These are phyloP conservation scores for Kluyveromyces lactis DNA, from an alignment of 805 yeast genomes.

Conservation along the genomic window DNA sequence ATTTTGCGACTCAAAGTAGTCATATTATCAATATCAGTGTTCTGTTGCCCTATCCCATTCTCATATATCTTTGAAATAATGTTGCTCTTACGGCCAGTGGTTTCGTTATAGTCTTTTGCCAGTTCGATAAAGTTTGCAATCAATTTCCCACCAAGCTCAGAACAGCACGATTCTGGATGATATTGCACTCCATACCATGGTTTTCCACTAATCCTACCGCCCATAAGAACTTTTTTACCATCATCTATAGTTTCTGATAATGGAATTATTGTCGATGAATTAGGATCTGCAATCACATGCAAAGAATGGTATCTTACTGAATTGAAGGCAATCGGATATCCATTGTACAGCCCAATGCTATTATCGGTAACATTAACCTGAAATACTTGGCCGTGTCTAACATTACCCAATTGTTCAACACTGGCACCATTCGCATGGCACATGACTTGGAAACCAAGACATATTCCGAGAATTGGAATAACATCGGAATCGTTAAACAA, in stretches of 20 bases:
- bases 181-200: slow-evolving; percentile 95
- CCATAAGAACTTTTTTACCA: slow-evolving; percentile 58
- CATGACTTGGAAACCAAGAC: slow-evolving; percentile 86
- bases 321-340: slow-evolving; percentile 38
- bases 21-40: neutral
- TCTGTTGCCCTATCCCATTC: neutral
- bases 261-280: slow-evolving; percentile 36
- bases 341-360: slow-evolving; percentile 33
- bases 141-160: slow-evolving; percentile 53
- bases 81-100: slow-evolving; percentile 9
- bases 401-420: slow-evolving; percentile 44
- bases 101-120: slow-evolving; percentile 21
- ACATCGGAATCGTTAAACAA: slow-evolving; percentile 36
- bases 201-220: slow-evolving; percentile 46
- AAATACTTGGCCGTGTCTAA: slow-evolving; percentile 84
- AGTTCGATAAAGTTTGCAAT: slow-evolving; percentile 45
- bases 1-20: slow-evolving; percentile 14
- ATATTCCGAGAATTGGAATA: slow-evolving; percentile 79
- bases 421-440: slow-evolving; percentile 53
- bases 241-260: slow-evolving; percentile 51
- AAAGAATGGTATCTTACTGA: slow-evolving; percentile 90
- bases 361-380: slow-evolving; percentile 26
- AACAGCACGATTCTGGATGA: slow-evolving; percentile 93
- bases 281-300: slow-evolving; percentile 31
- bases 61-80: neutral